phyloP scores from a whole-genome alignment of 2,329 filamentous ascomycete genomes.

The Blastomyces gilchristii region DNA sequence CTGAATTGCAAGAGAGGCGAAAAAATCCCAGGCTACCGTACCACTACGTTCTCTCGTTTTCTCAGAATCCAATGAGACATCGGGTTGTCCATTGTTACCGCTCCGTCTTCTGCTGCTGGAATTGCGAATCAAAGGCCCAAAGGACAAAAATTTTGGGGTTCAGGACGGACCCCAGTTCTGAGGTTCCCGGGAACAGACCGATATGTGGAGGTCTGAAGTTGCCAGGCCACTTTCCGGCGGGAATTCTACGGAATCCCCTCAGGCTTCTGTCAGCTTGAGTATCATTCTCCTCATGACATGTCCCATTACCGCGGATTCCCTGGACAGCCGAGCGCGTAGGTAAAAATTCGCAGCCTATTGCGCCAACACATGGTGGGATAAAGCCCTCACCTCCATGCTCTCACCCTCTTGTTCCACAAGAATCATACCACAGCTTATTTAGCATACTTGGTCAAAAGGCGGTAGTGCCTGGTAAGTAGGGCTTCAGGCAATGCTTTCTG shows the following conservation, averaged over 20 bases:
- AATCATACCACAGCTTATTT: background rate
- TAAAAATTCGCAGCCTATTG: background rate
- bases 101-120: background rate
- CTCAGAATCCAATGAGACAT: background rate
- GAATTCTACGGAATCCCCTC: background rate
- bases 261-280: background rate
- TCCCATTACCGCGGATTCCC: background rate
- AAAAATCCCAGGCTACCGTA: background rate
- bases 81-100: background rate
- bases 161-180: background rate
- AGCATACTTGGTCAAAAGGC: background rate
- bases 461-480: no score
- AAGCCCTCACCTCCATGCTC: no score
- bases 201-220: background rate
- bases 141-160: background rate
- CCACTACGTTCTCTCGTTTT: background rate
- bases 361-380: background rate
- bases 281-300: background rate
- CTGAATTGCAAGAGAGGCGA: background rate
- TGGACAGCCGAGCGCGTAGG: background rate
- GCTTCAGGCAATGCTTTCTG: background rate
- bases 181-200: background rate
- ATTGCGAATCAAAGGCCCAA: background rate
- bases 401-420: background rate
- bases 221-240: background rate